These are phyloP conservation scores for Lepidium sativum DNA, from an alignment of 345 rosid genomes.

Conservation along the genomic window DNA sequence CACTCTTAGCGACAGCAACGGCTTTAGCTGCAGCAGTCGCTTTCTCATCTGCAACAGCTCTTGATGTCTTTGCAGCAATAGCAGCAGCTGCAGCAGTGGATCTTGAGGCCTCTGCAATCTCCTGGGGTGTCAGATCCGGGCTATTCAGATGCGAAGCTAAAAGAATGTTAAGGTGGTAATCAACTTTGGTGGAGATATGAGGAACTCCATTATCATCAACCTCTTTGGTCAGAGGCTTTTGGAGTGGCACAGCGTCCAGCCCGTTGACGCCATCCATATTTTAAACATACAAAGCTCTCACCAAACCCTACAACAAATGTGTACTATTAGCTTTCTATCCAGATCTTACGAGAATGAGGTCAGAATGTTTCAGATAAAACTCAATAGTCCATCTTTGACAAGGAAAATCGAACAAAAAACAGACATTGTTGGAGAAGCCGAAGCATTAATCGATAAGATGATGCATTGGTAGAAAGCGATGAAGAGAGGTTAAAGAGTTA, in stretches of 20 bases:
- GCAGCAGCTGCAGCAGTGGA: slow-evolving; percentile 49
- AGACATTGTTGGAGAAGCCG: too few species aligned
- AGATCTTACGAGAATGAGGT: neutral
- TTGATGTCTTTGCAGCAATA: slow-evolving; percentile 60
- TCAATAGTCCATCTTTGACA: too few species aligned
- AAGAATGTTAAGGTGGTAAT: slow-evolving; percentile 43
- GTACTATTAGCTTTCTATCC: neutral
- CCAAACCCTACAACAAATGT: neutral
- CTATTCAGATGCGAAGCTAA: slow-evolving; percentile 38
- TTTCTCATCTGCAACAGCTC: slow-evolving; percentile 70
- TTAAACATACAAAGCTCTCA: neutral
- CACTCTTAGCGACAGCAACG: slow-evolving; percentile 57
- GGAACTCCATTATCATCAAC: neutral
- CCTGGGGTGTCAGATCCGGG: slow-evolving; percentile 56
- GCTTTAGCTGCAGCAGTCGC: slow-evolving; percentile 77
- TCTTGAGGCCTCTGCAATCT: slow-evolving; percentile 57
- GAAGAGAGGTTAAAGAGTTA: neutral
- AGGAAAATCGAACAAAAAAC: too few species aligned
- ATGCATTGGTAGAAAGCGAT: neutral
- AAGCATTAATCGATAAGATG: too few species aligned
- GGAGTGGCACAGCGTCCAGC: neutral
- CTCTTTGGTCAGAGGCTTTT: neutral
- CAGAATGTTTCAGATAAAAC: neutral
- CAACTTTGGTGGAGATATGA: slow-evolving; percentile 29
- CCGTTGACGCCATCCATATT: slow-evolving; percentile 10